Evolutionary conservation across 192 early-diverging fungal species (phyloP).

Genomic region (Pilaira anomala): DNA sequence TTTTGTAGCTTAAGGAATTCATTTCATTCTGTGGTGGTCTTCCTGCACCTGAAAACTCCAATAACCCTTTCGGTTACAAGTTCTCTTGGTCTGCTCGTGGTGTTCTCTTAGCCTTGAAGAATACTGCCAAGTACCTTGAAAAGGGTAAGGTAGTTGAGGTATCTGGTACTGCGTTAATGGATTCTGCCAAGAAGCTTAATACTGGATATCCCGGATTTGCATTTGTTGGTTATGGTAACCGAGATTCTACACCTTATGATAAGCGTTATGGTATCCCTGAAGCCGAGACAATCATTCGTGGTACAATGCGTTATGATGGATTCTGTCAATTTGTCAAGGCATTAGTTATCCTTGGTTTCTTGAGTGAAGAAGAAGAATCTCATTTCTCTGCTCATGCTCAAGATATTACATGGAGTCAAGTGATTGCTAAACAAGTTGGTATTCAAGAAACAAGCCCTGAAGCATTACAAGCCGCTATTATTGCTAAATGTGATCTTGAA

Average conservation of each 20-base stretch:
- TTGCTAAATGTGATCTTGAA: slow-evolving; percentile 62
- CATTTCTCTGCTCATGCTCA: slow-evolving; percentile 54
- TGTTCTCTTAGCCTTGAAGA: slow-evolving; percentile 93
- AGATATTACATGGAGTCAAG: slow-evolving; percentile 75
- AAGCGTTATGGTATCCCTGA: slow-evolving; percentile 95
- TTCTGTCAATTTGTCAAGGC: slow-evolving; percentile 97
- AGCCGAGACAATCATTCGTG: slow-evolving; percentile 88
- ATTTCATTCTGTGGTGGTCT: slow-evolving; percentile 97
- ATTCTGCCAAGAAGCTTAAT: slow-evolving; percentile 85
- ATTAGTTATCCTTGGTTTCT: slow-evolving; percentile 88
- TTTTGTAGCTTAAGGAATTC: slow-evolving; percentile 67
- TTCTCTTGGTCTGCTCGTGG: slow-evolving; percentile 98
- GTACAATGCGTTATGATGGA: slow-evolving; percentile 94
- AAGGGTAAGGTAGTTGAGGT: slow-evolving; percentile 88
- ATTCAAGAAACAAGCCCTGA: slow-evolving; percentile 18
- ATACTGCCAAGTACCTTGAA: slow-evolving; percentile 88
- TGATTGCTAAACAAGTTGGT: slow-evolving; percentile 61
- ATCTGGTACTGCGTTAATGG: slow-evolving; percentile 82
- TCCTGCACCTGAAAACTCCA: slow-evolving; percentile 93
- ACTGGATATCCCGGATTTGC: slow-evolving; percentile 93
- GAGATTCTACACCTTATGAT: slow-evolving; percentile 93
- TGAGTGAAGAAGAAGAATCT: slow-evolving; percentile 68
- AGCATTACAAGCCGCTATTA: slow-evolving; percentile 59
- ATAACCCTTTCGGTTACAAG: slow-evolving; percentile 99
- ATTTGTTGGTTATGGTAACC: slow-evolving; percentile 95